Evolutionary conservation across 2,329 filamentous ascomycete genomes (phyloP).

Genomic region (Lasiodiplodia citricola): DNA sequence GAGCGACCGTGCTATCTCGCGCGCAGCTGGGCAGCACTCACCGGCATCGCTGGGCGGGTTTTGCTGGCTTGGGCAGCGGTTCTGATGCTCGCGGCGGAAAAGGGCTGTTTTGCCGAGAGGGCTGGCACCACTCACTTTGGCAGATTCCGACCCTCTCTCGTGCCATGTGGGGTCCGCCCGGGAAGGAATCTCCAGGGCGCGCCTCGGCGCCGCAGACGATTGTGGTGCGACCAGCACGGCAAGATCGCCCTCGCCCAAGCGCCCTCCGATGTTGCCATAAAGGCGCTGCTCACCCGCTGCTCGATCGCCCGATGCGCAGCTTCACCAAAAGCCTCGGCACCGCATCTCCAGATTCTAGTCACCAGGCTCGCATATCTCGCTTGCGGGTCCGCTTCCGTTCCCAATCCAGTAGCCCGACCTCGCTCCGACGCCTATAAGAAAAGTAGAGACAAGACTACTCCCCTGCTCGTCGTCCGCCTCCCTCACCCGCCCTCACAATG

Average conservation of each 20-base stretch:
- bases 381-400: slow-evolving; percentile 23
- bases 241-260: slow-evolving; percentile 20
- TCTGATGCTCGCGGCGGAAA: slow-evolving; percentile 6
- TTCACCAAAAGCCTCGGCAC: slow-evolving; percentile 4
- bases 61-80: neutral
- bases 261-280: slow-evolving; percentile 6
- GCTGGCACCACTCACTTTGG: neutral
- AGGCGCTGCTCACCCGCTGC: slow-evolving; percentile 12
- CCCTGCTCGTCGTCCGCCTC: neutral
- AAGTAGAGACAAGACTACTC: slow-evolving; percentile 7
- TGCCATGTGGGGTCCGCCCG: slow-evolving; percentile 11
- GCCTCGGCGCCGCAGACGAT: slow-evolving; percentile 16
- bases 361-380: slow-evolving; percentile 15
- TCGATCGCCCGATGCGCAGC: slow-evolving; percentile 13
- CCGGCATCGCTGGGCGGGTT: slow-evolving; percentile 27
- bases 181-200: slow-evolving; percentile 3
- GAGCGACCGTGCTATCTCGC: neutral
- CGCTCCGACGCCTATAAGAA: slow-evolving; percentile 18
- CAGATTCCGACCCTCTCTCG: slow-evolving; percentile 1
- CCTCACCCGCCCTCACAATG: neutral
- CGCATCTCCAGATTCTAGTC: slow-evolving; percentile 14
- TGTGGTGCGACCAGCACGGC: slow-evolving; percentile 16
- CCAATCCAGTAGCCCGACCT: slow-evolving; percentile 11
- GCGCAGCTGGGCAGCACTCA: slow-evolving; percentile 21
- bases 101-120: slow-evolving; percentile 14